Percentiles rank a stretch among this genome's conserved stretches.
phyloP scores from a whole-genome alignment of 768 basidiomycete genomes.

The Amanita pseudoporphyria region DNA sequence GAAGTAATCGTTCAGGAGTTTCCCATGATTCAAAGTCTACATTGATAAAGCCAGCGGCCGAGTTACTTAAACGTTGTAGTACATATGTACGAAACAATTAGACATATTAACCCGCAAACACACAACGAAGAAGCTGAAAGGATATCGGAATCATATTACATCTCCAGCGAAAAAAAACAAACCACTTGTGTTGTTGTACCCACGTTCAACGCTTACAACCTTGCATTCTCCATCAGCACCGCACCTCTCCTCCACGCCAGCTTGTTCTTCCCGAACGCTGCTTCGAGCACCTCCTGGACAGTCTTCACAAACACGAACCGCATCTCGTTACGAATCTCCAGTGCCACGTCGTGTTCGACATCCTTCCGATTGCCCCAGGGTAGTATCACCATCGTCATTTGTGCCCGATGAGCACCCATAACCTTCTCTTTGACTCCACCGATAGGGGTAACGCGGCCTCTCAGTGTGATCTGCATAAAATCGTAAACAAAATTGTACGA shows the following conservation, averaged over 20 bases:
- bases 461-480: conserved; percentile 56
- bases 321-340: conserved; percentile 64
- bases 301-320: conserved; percentile 76
- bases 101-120: too few relatives aligned
- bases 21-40: too few relatives aligned
- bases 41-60: too few relatives aligned
- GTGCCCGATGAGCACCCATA: conserved; percentile 82
- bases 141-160: too few relatives aligned
- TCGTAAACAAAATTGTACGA: background rate
- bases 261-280: conserved; percentile 66
- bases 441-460: conserved; percentile 74
- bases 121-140: too few relatives aligned
- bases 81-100: too few relatives aligned
- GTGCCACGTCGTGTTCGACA: conserved; percentile 76
- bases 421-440: conserved; percentile 92
- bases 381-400: conserved; percentile 74
- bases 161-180: background rate
- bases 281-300: conserved; percentile 72
- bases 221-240: conserved; percentile 40
- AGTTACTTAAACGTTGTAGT: too few relatives aligned
- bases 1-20: too few relatives aligned
- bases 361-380: conserved; percentile 83
- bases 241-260: conserved; percentile 52
- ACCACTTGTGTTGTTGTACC: too few relatives aligned
- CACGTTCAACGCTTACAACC: conserved; percentile 31